A percentile compares a stretch with the other conserved stretches of the same genome.
phyloP scores from a whole-genome alignment of 192 early-diverging fungal species.

The Podila minutissima region DNA sequence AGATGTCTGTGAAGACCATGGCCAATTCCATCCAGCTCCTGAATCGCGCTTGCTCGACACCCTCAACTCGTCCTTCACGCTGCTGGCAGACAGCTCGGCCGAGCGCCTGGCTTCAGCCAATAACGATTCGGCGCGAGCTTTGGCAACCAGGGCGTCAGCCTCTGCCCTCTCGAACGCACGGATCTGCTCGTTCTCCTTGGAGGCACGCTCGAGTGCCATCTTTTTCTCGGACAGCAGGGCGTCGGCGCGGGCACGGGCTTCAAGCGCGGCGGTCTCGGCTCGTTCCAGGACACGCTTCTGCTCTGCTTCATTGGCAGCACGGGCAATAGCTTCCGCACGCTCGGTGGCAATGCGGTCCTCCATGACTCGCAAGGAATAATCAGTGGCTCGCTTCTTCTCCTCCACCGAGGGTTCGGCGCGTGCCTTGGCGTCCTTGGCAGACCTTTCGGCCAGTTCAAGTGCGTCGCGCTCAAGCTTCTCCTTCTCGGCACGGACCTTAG shows the following conservation, averaged over 20 bases:
- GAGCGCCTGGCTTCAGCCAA: slow-evolving; percentile 9
- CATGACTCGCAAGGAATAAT: neutral
- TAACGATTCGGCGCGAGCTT: slow-evolving; percentile 13
- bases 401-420: neutral
- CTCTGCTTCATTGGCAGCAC: neutral
- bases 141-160: slow-evolving; percentile 8
- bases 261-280: slow-evolving; percentile 14
- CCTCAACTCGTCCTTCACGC: neutral
- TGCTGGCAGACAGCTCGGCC: neutral
- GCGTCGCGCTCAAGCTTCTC: slow-evolving; percentile 10
- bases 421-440: slow-evolving; percentile 12
- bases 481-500: slow-evolving; percentile 23
- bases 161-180: slow-evolving; percentile 13
- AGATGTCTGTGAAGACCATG: slow-evolving; percentile 10
- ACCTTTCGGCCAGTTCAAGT: slow-evolving; percentile 26
- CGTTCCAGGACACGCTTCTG: slow-evolving; percentile 4
- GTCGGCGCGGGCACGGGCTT: slow-evolving; percentile 16
- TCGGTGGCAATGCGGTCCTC: neutral
- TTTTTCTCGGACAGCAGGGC: slow-evolving; percentile 13
- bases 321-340: neutral
- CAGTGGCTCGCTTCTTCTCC: slow-evolving; percentile 6
- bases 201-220: neutral
- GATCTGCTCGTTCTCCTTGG: slow-evolving; percentile 15
- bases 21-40: slow-evolving; percentile 32
- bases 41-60: neutral